A percentile compares a stretch with the other conserved stretches of the same genome.
Evolutionary conservation across 768 basidiomycete species (phyloP).

Genomic region (Gautieria morchelliformis): DNA sequence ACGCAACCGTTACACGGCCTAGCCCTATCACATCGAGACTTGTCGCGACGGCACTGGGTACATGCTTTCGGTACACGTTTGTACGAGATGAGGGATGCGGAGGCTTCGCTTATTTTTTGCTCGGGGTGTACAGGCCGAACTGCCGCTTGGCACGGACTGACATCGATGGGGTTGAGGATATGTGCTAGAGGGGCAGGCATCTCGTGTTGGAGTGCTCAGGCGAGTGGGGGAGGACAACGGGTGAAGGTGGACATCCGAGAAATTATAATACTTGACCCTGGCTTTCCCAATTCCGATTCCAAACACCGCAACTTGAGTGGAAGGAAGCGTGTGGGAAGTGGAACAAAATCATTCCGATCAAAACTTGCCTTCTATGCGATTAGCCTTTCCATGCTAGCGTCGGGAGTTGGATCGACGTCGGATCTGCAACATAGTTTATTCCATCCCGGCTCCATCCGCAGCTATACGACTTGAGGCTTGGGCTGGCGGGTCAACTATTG

Average conservation of each 20-base stretch:
- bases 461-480: too few species aligned
- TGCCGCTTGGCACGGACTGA: background rate
- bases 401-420: background rate
- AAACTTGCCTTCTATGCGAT: slow-evolving; percentile 1
- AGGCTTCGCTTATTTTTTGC: background rate
- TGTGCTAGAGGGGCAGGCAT: background rate
- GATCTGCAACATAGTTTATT: background rate
- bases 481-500: too few species aligned
- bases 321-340: background rate
- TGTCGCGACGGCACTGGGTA: slow-evolving; percentile 34
- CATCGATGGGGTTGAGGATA: background rate
- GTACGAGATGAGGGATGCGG: background rate
- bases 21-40: slow-evolving; percentile 49
- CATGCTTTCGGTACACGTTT: background rate
- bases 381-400: background rate
- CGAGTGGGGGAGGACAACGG: background rate
- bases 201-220: background rate
- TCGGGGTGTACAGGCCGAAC: background rate
- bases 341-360: background rate
- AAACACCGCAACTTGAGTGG: background rate
- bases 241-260: background rate
- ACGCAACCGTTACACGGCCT: slow-evolving; percentile 29
- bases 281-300: background rate
- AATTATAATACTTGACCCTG: background rate
- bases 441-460: too few species aligned